These are phyloP conservation scores for Pichia sp. DNA, from an alignment of 1,139 yeast genomes.

Conservation along the genomic window DNA sequence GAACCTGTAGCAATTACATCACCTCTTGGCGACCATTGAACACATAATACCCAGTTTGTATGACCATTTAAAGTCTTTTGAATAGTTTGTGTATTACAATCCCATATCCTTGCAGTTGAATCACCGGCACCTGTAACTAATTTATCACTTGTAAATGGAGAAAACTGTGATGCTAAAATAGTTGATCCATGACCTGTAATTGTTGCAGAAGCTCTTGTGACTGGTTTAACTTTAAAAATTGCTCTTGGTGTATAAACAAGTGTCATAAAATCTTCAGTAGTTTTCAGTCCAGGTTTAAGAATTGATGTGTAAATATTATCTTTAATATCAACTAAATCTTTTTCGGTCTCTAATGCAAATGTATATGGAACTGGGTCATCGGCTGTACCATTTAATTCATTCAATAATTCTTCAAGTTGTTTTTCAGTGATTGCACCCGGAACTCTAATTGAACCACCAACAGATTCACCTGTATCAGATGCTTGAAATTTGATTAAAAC, in stretches of 20 bases:
- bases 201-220: constrained; percentile 86
- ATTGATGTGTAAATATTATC: constrained; percentile 73
- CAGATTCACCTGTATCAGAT: constrained; percentile 83
- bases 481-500: constrained; percentile 88
- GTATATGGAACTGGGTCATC: constrained; percentile 91
- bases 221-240: constrained; percentile 85
- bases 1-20: constrained; percentile 90
- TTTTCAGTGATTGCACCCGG: constrained; percentile 85
- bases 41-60: constrained; percentile 89
- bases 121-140: constrained; percentile 98
- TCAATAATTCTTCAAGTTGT: constrained; percentile 82
- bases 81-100: constrained; percentile 92
- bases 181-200: constrained; percentile 96
- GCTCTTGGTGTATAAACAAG: constrained; percentile 93
- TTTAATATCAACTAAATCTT: constrained; percentile 59
- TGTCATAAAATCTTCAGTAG: constrained; percentile 91
- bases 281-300: constrained; percentile 75
- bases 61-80: constrained; percentile 76
- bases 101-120: constrained; percentile 97
- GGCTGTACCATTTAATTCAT: constrained; percentile 55
- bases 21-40: constrained; percentile 93
- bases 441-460: constrained; percentile 82
- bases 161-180: constrained; percentile 84
- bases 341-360: constrained; percentile 57
- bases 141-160: constrained; percentile 80